Evolutionary conservation across 2,329 filamentous ascomycete genomes (phyloP).

Genomic region (Xenoacremonium recifei): DNA sequence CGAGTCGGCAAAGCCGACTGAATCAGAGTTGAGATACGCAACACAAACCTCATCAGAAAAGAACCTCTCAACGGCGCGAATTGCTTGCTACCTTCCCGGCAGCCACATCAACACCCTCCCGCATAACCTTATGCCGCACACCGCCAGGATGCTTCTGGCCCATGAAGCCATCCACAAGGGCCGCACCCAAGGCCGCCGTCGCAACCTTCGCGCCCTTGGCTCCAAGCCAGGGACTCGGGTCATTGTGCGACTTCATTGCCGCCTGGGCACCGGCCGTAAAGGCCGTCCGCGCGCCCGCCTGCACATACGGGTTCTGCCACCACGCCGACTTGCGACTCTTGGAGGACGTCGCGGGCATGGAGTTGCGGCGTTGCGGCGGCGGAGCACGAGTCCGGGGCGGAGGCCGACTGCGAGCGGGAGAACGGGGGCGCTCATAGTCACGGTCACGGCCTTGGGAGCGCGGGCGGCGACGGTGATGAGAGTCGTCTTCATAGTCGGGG

Average conservation of each 20-base stretch:
- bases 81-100: constrained; percentile 10
- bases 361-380: constrained; percentile 26
- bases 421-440: constrained; percentile 7
- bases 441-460: constrained; percentile 23
- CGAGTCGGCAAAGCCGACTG: too few relatives aligned
- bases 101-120: constrained; percentile 24
- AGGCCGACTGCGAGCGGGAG: constrained; percentile 22
- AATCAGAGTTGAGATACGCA: too few relatives aligned
- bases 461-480: constrained; percentile 15
- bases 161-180: constrained; percentile 46
- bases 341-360: constrained; percentile 31
- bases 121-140: constrained; percentile 23
- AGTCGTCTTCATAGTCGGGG: constrained; percentile 16
- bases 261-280: constrained; percentile 48
- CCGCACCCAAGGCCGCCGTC: constrained; percentile 48
- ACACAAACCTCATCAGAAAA: too few relatives aligned
- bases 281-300: constrained; percentile 45
- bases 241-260: constrained; percentile 44
- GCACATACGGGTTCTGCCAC: constrained; percentile 38
- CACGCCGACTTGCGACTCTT: constrained; percentile 20
- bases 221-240: constrained; percentile 46
- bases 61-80: too few relatives aligned
- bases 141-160: constrained; percentile 31
- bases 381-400: constrained; percentile 17
- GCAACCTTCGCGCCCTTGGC: constrained; percentile 49